Conservation (phyloP, 495 filamentous ascomycete genomes). For the Aspergillus coremiiformis region DNA sequence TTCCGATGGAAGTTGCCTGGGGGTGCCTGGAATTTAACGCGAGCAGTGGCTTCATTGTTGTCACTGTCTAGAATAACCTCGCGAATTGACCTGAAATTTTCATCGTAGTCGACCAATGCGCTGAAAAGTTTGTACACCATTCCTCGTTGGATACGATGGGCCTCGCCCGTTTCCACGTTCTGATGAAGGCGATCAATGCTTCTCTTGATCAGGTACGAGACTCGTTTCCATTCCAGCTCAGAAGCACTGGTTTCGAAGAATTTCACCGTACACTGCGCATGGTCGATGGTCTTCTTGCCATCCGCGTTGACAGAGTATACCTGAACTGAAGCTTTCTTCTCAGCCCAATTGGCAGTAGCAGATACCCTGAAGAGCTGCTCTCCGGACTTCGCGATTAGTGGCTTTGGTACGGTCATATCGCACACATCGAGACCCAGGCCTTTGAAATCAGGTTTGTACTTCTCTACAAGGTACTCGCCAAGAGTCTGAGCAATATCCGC, state of each 20-base stretch:
- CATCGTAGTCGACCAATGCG: conserved; percentile 55
- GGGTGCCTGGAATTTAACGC: conserved; percentile 23
- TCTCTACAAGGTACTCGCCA: conserved; percentile 58
- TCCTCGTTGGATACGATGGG: conserved; percentile 25
- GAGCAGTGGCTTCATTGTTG: conserved; percentile 28
- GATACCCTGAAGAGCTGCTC: conserved; percentile 41
- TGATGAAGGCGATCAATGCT: conserved; percentile 40
- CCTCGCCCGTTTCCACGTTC: conserved; percentile 7
- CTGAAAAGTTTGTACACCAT: conserved; percentile 64
- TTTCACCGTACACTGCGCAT: background rate
- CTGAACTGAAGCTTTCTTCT: background rate
- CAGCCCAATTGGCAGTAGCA: background rate
- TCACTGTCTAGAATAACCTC: conserved; percentile 28
- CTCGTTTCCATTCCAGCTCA: background rate
- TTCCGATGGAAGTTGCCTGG: conserved; percentile 2
- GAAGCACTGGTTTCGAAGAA: background rate
- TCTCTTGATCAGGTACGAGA: conserved; percentile 8
- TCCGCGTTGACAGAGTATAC: background rate
- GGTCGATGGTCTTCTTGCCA: background rate
- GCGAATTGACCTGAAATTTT: conserved; percentile 51
- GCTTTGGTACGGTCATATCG: conserved; percentile 61
- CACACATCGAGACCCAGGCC: conserved; percentile 53
- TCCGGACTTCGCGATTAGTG: conserved; percentile 55
- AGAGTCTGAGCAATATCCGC: conserved; percentile 73
- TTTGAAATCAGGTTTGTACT: conserved; percentile 45